phyloP scores from a whole-genome alignment of 1,139 yeast species.

The Taphrina sp. region DNA sequence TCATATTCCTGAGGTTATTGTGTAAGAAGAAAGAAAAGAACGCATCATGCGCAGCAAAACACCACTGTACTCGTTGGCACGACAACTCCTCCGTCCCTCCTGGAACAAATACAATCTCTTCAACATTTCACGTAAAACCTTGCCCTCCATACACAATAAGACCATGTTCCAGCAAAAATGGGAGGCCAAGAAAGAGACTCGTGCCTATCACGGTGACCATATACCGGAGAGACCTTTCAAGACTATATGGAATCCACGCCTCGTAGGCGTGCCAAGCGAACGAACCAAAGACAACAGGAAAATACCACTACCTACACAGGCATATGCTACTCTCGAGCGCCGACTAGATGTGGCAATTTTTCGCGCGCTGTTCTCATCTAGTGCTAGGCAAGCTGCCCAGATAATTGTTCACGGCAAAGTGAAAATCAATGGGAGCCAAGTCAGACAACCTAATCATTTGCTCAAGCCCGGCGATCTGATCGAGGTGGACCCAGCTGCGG shows the following conservation, averaged over 20 bases:
- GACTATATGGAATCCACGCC: conserved; percentile 35
- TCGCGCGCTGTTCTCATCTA: conserved; percentile 90
- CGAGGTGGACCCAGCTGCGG: conserved; percentile 80
- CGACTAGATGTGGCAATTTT: conserved; percentile 86
- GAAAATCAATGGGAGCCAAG: conserved; percentile 69
- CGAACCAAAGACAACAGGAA: conserved; percentile 43
- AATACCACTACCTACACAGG: conserved; percentile 80
- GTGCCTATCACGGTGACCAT: conserved; percentile 95
- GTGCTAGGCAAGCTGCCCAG: conserved; percentile 90
- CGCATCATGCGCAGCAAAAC: conserved; percentile 14
- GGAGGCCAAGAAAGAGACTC: conserved; percentile 84
- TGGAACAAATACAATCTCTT: conserved; percentile 90
- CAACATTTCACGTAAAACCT: conserved; percentile 72
- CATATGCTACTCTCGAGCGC: conserved; percentile 82
- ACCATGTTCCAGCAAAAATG: conserved; percentile 87
- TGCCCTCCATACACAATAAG: conserved; percentile 54
- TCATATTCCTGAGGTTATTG: too few relatives aligned
- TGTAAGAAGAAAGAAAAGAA: too few relatives aligned
- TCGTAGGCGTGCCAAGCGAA: conserved; percentile 33
- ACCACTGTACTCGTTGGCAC: conserved; percentile 21
- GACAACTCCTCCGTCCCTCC: conserved; percentile 62
- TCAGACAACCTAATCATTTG: conserved; percentile 76
- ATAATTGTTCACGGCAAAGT: conserved; percentile 81
- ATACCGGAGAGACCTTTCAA: conserved; percentile 76
- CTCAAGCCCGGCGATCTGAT: conserved; percentile 83